These are phyloP conservation scores for Apiospora kogelbergensis DNA, from an alignment of 2,329 filamentous ascomycete genomes.

Conservation along the genomic window DNA sequence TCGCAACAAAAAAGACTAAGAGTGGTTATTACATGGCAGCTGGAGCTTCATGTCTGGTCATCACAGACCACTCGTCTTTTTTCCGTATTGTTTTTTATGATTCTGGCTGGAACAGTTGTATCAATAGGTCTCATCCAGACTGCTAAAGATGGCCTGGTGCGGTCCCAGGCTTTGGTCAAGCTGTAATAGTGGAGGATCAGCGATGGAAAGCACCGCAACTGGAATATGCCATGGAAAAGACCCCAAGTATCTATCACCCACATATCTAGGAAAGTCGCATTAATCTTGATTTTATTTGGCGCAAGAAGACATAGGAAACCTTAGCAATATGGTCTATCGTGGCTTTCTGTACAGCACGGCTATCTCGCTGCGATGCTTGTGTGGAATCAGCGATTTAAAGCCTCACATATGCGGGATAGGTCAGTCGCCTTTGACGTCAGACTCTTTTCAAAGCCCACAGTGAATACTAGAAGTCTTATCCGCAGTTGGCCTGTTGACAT, in stretches of 20 bases:
- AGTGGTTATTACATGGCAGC: not conserved
- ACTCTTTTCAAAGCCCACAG: not conserved
- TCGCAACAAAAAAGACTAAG: slow-evolving; percentile 29
- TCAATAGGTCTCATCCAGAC: not conserved
- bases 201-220: not conserved
- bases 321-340: not conserved
- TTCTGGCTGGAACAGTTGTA: slow-evolving; percentile 7
- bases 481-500: not conserved
- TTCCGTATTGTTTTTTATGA: not conserved
- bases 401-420: not conserved
- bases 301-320: not conserved
- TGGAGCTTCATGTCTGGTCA: not conserved
- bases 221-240: not conserved
- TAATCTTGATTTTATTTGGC: not conserved
- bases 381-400: not conserved
- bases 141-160: not conserved
- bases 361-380: not conserved
- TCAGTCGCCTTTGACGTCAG: no score
- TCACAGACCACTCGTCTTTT: not conserved
- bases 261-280: not conserved
- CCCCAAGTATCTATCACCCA: not conserved
- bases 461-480: not conserved
- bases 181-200: not conserved
- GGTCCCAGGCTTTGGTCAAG: not conserved
- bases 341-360: not conserved